Evolutionary conservation across 345 rosid species (phyloP).

Genomic region (Populus euphratica): DNA sequence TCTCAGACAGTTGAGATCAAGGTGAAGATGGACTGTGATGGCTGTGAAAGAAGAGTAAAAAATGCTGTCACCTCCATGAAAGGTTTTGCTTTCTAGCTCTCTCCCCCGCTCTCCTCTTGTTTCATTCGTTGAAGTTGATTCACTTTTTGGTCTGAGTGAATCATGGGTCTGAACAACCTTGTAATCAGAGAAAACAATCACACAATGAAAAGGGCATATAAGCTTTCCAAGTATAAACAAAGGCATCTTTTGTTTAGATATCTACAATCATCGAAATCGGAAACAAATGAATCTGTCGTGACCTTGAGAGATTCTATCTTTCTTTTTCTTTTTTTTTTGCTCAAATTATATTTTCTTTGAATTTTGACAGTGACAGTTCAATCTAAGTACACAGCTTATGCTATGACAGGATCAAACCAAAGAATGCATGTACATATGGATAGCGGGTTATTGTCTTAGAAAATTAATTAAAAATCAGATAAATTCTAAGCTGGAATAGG

Average conservation of each 20-base stretch:
- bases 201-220: background rate
- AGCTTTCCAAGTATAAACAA: background rate
- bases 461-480: too few species aligned
- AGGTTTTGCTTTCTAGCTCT: conserved; percentile 39
- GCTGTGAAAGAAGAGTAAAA: conserved; percentile 86
- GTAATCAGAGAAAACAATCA: background rate
- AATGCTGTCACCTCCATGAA: conserved; percentile 65
- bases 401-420: background rate
- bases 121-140: background rate
- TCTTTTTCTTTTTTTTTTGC: background rate
- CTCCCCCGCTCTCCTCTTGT: background rate
- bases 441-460: too few species aligned
- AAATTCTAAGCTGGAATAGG: too few species aligned
- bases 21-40: conserved; percentile 98
- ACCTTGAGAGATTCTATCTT: background rate
- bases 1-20: conserved; percentile 89
- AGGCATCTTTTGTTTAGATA: background rate
- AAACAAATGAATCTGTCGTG: background rate
- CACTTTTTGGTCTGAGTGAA: background rate
- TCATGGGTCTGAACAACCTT: background rate
- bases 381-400: background rate
- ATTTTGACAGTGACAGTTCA: background rate
- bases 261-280: background rate
- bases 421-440: too few species aligned
- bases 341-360: background rate